A percentile compares a stretch with the other conserved stretches of the same genome.
These are phyloP conservation scores for Themeda triandra DNA, from an alignment of 176 grass and related monocot genomes.

Conservation along the genomic window DNA sequence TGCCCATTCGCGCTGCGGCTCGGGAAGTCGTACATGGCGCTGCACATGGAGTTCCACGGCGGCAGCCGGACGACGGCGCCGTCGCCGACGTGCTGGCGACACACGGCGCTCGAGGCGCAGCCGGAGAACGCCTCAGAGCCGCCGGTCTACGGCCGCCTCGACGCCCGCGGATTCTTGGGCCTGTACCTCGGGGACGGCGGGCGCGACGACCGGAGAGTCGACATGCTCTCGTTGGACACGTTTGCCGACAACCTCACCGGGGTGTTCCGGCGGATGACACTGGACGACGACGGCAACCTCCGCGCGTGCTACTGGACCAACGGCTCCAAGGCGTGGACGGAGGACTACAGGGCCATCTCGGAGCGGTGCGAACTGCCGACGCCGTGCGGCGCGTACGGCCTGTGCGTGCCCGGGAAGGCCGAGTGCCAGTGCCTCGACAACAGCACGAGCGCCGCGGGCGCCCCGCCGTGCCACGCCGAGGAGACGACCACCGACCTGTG, in stretches of 20 bases:
- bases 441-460: background rate
- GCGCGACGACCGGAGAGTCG: conserved; percentile 2
- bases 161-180: conserved; percentile 62
- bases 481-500: conserved; percentile 44
- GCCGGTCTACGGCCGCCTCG: conserved; percentile 47
- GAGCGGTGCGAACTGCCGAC: conserved; percentile 48
- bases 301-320: conserved; percentile 60
- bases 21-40: conserved; percentile 30
- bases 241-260: conserved; percentile 32
- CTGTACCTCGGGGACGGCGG: conserved; percentile 45
- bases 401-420: conserved; percentile 45
- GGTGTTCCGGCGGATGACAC: conserved; percentile 55
- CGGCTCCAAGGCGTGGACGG: conserved; percentile 24
- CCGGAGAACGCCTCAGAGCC: conserved; percentile 32
- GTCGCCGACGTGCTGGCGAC: conserved; percentile 58
- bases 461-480: conserved; percentile 23
- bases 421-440: conserved; percentile 55
- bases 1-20: conserved; percentile 43
- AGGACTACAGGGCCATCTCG: conserved; percentile 44
- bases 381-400: conserved; percentile 55
- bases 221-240: conserved; percentile 62
- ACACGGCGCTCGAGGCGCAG: conserved; percentile 16
- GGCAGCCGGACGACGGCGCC: background rate
- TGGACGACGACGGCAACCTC: conserved; percentile 67
- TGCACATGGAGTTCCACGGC: conserved; percentile 55